Percentiles rank a stretch among this genome's conserved stretches.
Evolutionary conservation across 225 moss, liverwort and hornwort genomes (phyloP).

Genomic region (Ulota crispa): DNA sequence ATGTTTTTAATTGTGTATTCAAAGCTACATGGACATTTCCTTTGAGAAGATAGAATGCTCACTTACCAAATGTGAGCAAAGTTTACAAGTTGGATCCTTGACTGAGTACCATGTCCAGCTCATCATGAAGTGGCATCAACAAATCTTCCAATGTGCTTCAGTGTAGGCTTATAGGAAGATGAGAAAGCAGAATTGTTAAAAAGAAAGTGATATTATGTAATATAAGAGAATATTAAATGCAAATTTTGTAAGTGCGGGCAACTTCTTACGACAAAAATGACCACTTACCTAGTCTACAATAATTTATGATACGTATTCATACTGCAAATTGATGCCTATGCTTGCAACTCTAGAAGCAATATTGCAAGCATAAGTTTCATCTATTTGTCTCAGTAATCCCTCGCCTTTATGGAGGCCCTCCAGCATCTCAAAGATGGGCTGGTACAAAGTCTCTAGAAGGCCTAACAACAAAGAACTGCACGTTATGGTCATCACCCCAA

Average conservation of each 20-base stretch:
- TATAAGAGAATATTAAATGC: background rate
- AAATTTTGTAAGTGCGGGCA: background rate
- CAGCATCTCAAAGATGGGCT: conserved; percentile 65
- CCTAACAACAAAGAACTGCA: conserved; percentile 43
- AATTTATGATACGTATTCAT: background rate
- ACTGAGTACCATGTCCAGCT: no score
- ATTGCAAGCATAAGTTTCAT: background rate
- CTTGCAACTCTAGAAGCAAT: background rate
- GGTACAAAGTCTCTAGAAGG: conserved; percentile 69
- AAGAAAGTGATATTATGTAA: background rate
- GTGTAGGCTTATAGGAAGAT: background rate
- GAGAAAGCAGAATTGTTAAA: background rate
- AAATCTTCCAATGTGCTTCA: background rate
- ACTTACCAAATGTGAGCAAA: no score
- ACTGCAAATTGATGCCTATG: background rate
- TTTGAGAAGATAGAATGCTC: no score
- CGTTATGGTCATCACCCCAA: conserved; percentile 48
- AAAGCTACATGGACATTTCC: no score
- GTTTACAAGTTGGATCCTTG: no score
- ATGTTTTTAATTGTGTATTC: no score
- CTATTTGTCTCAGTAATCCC: background rate
- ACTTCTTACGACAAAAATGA: background rate
- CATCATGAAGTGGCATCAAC: no score
- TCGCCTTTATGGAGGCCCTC: conserved; percentile 55
- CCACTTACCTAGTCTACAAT: background rate